A percentile compares a stretch with the other conserved stretches of the same genome.
These are phyloP conservation scores for Cronartium ribicola DNA, from an alignment of 1,284 basidiomycete genomes.

Conservation along the genomic window DNA sequence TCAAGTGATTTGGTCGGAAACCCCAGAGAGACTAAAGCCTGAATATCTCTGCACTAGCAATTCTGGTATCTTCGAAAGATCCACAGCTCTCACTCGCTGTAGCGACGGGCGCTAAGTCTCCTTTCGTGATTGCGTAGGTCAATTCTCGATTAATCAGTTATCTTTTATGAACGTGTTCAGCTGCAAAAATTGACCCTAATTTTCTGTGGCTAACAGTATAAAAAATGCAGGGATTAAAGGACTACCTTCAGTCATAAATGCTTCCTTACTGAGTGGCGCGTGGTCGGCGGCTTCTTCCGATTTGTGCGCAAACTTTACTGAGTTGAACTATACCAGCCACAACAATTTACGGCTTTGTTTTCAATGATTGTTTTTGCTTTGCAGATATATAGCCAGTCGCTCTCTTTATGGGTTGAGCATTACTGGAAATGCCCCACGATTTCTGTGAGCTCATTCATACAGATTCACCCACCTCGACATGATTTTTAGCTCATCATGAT, in stretches of 20 bases:
- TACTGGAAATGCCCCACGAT: slow-evolving; percentile 38
- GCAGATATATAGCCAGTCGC: slow-evolving; percentile 40
- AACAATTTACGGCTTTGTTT: not conserved
- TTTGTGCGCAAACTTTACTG: slow-evolving; percentile 13
- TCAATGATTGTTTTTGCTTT: not conserved
- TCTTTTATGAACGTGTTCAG: not conserved
- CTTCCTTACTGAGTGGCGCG: slow-evolving; percentile 20
- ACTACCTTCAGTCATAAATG: slow-evolving; percentile 35
- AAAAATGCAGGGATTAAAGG: slow-evolving; percentile 42
- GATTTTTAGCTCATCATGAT: not conserved
- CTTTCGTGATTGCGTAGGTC: slow-evolving; percentile 42
- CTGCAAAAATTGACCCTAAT: not conserved
- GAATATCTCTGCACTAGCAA: slow-evolving; percentile 1
- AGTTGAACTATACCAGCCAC: not conserved
- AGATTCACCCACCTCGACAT: not conserved
- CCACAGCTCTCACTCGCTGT: slow-evolving; percentile 25
- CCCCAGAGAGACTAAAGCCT: not conserved
- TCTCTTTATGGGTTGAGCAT: slow-evolving; percentile 39
- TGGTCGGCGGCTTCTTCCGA: slow-evolving; percentile 41
- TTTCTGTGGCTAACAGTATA: slow-evolving; percentile 1
- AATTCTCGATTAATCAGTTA: not conserved
- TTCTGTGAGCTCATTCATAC: slow-evolving; percentile 18
- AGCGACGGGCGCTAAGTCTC: slow-evolving; percentile 34
- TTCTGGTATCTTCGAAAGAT: slow-evolving; percentile 40
- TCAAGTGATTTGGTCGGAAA: not conserved